Evolutionary conservation across 169 alveolate species (phyloP).

Genomic region (Besnoitia besnoiti): DNA sequence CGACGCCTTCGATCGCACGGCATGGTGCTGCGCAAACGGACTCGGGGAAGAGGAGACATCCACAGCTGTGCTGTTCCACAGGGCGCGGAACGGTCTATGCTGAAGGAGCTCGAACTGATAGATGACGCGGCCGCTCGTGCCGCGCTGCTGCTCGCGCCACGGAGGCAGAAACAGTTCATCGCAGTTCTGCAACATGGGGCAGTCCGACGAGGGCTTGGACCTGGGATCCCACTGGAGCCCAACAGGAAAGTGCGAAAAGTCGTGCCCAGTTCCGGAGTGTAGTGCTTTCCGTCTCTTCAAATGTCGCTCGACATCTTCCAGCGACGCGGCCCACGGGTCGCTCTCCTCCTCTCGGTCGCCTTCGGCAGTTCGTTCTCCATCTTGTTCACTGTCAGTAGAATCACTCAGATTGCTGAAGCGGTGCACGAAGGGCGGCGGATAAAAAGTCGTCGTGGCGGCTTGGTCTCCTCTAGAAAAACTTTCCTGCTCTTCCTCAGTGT

Average conservation of each 20-base stretch:
- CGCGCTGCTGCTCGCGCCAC: neutral
- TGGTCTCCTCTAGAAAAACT: neutral
- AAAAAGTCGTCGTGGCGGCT: neutral
- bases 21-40: too few species aligned
- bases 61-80: neutral
- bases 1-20: neutral
- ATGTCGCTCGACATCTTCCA: slow-evolving; percentile 22
- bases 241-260: neutral
- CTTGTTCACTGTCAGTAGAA: slow-evolving; percentile 10
- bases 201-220: neutral
- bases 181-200: neutral
- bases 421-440: neutral
- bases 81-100: neutral
- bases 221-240: neutral
- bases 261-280: neutral
- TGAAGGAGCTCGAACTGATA: neutral
- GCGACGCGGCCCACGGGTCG: slow-evolving; percentile 20
- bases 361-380: neutral
- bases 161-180: slow-evolving; percentile 16
- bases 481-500: neutral
- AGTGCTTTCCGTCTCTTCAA: slow-evolving; percentile 6
- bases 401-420: slow-evolving; percentile 3
- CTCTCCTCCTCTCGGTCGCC: neutral
- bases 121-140: neutral
- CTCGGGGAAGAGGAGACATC: neutral